These are phyloP conservation scores for Bertia moriformis DNA, from an alignment of 2,329 filamentous ascomycete genomes.

Conservation along the genomic window DNA sequence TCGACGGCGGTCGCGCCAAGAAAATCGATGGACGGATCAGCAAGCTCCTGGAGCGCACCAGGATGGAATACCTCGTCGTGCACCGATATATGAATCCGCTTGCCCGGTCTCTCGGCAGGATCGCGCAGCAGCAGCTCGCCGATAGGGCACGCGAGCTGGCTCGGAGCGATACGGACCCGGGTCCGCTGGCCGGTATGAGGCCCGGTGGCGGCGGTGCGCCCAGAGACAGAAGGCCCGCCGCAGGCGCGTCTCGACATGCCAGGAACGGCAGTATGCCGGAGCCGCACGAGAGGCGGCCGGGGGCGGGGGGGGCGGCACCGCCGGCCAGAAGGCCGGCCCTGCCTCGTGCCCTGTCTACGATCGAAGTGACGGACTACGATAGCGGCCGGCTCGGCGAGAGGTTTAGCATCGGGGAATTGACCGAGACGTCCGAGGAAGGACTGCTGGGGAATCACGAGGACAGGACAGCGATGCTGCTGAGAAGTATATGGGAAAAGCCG, in stretches of 20 bases:
- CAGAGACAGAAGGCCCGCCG: too few species aligned
- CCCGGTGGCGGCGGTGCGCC: too few species aligned
- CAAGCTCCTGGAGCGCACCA: conserved; percentile 53
- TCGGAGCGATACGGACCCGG: too few species aligned
- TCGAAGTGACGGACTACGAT: neutral
- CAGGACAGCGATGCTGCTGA: neutral
- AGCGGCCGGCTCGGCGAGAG: neutral
- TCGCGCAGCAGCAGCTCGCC: neutral
- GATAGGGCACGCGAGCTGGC: too few species aligned
- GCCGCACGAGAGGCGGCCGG: neutral
- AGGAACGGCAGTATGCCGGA: neutral
- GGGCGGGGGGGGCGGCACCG: too few species aligned
- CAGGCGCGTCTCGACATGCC: neutral
- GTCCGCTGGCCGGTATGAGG: neutral
- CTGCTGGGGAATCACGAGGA: neutral
- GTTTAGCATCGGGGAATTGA: neutral
- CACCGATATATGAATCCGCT: conserved; percentile 59
- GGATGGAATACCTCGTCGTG: conserved; percentile 62
- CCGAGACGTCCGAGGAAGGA: neutral
- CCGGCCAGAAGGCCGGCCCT: neutral
- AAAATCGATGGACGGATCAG: conserved; percentile 53
- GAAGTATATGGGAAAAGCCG: neutral
- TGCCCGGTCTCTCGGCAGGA: conserved; percentile 36
- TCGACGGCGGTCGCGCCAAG: conserved; percentile 29
- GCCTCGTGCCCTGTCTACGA: neutral